phyloP scores from a whole-genome alignment of 23 red algal species.

The Gracilariopsis chorda region DNA sequence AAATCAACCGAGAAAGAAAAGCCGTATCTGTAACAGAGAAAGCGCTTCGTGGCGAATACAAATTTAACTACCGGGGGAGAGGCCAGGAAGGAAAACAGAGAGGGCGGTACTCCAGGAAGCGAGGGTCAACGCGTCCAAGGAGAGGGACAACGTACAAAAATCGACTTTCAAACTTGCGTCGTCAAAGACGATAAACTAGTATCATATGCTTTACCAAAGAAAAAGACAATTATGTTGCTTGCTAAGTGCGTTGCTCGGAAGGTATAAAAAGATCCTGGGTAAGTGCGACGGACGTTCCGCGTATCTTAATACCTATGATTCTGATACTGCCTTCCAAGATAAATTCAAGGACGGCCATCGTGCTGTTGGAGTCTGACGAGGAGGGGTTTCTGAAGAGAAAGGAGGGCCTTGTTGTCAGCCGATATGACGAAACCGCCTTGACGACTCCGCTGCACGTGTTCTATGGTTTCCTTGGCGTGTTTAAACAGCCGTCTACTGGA shows the following conservation, averaged over 20 bases:
- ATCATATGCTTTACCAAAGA: no score
- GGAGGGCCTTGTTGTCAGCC: no score
- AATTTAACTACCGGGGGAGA: conserved; percentile 59
- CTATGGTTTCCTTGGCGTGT: not conserved
- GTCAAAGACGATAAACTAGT: not conserved
- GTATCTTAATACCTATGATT: not conserved
- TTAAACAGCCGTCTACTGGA: conserved; percentile 11
- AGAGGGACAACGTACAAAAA: not conserved
- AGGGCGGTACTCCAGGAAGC: not conserved
- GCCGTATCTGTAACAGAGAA: conserved; percentile 25
- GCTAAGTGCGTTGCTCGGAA: not conserved
- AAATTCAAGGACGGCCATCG: not conserved
- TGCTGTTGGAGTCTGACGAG: no score
- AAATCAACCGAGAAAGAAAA: not conserved
- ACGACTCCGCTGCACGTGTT: not conserved
- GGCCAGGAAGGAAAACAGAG: not conserved
- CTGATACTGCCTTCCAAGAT: not conserved
- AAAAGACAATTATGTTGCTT: no score
- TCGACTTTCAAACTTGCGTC: not conserved
- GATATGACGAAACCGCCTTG: not conserved
- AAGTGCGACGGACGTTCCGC: not conserved
- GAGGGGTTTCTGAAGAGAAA: no score
- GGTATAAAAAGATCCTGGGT: conserved; percentile 1
- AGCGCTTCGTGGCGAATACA: conserved; percentile 51
- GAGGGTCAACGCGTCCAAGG: not conserved